Evolutionary conservation across 2,329 filamentous ascomycete genomes (phyloP).

Genomic region (Clonostachys rhizophaga): DNA sequence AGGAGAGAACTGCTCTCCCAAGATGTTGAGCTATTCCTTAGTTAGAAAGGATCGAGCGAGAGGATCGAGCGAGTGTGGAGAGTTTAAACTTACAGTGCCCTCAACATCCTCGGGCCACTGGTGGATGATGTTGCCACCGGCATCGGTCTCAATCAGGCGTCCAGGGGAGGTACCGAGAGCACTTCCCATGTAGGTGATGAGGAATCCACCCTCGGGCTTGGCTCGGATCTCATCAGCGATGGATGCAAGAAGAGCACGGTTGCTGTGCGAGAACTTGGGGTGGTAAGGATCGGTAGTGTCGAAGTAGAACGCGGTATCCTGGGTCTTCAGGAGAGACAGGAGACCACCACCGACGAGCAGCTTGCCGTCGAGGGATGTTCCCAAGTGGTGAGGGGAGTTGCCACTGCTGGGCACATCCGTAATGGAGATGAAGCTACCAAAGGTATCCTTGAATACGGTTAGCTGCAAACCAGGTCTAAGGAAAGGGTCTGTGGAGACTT

Average conservation of each 20-base stretch:
- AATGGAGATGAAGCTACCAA: constrained; percentile 52
- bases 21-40: constrained; percentile 40
- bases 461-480: not conserved
- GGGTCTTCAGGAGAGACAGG: constrained; percentile 52
- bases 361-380: constrained; percentile 50
- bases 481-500: constrained; percentile 4
- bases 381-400: constrained; percentile 57
- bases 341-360: constrained; percentile 52
- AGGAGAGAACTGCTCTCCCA: constrained; percentile 56
- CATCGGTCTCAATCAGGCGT: constrained; percentile 56
- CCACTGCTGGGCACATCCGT: constrained; percentile 55
- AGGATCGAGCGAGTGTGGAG: too few species aligned
- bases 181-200: constrained; percentile 36
- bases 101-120: constrained; percentile 56
- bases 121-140: constrained; percentile 54
- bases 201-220: constrained; percentile 46
- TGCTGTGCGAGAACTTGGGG: constrained; percentile 54
- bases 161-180: constrained; percentile 54
- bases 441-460: constrained; percentile 40
- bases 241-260: constrained; percentile 52
- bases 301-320: constrained; percentile 60
- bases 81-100: constrained; percentile 18
- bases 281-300: constrained; percentile 53
- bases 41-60: not conserved
- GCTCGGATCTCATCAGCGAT: constrained; percentile 60